phyloP scores from a whole-genome alignment of 192 early-diverging fungal species.

The Rhizophagus prolifer region DNA sequence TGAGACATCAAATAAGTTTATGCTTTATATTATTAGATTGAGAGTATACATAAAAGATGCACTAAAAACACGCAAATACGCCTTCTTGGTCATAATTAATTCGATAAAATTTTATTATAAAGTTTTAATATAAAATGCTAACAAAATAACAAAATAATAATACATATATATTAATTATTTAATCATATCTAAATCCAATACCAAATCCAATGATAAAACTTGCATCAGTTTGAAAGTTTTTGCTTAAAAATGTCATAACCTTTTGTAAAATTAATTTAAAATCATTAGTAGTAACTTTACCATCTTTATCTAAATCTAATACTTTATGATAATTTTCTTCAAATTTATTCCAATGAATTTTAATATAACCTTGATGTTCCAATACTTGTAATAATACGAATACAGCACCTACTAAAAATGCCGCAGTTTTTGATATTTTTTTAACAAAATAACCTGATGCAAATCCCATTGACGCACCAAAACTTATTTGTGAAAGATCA shows the following conservation, averaged over 20 bases:
- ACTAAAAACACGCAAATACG: too few species aligned
- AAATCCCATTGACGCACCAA: not conserved
- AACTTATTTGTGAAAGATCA: not conserved
- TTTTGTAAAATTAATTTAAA: not conserved
- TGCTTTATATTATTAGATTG: too few species aligned
- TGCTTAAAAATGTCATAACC: not conserved
- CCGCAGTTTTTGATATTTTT: not conserved
- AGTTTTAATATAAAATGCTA: too few species aligned
- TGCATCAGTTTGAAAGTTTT: not conserved
- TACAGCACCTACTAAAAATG: not conserved
- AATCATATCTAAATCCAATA: conserved; percentile 3
- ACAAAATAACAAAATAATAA: too few species aligned
- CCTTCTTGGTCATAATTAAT: too few species aligned
- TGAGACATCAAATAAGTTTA: too few species aligned
- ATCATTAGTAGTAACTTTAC: conserved; percentile 1
- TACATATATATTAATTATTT: not conserved
- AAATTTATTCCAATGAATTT: not conserved
- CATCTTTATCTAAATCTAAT: conserved; percentile 6
- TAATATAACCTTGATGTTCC: conserved; percentile 1
- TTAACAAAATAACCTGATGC: conserved; percentile 9
- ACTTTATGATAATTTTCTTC: not conserved
- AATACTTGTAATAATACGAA: not conserved
- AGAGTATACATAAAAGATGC: too few species aligned
- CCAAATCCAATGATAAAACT: conserved; percentile 8
- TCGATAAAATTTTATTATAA: too few species aligned